Evolutionary conservation across 2,329 filamentous ascomycete species (phyloP), one percentile per base, ranked within the genome.

Genomic region (Botrytis byssoidea): DNA sequence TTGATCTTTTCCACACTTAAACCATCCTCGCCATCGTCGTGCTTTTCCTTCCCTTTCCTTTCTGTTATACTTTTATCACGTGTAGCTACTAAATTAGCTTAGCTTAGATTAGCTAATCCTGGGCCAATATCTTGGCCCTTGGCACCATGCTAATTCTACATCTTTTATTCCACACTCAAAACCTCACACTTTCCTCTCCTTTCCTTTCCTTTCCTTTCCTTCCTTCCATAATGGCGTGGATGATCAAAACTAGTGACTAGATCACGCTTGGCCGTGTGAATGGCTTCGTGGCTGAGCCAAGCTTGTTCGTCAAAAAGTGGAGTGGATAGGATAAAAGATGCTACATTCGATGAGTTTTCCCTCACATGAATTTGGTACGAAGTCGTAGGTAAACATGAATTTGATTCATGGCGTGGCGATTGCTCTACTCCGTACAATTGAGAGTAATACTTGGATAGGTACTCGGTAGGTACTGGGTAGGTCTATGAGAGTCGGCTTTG

Each of bases 261-360:
- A 40, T 40, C 60, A 63, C 37, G 35, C 60, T 63, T 40, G 60
- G 22, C 37, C 37, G 60, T 51, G 20, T 22, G 32, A 48, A 51
- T 66, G 44, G 64, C 64, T 37, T 51, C 22, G 44, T 51, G 64
- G 64, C 64, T 66, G 64, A n/a, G 44, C 64, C 29, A 37, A 40
- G 44, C 12, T 51, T 22, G 32, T 22, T 67, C 64, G 29, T 67
- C 22, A 40, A 37, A 48, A 51, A 9, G 37, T 37, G 37, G 37
- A 37, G 44, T 67, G 44, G 64, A 40, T 67, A 37, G 44, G 64
- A 40, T 67, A 37, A n/a, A n/a, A 40, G 59, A 61, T 40, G 59
- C 32, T 65, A 16, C 25, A n/a, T n/a, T n/a, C 48, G 25, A 48
- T 44, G 42, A 44, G 1, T 51, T 12, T 66, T 25, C 29, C 64